Evolutionary conservation across 495 filamentous ascomycete genomes (phyloP), one percentile per base, ranked within the genome.

Genomic region (Astrothelium macrocarpum): DNA sequence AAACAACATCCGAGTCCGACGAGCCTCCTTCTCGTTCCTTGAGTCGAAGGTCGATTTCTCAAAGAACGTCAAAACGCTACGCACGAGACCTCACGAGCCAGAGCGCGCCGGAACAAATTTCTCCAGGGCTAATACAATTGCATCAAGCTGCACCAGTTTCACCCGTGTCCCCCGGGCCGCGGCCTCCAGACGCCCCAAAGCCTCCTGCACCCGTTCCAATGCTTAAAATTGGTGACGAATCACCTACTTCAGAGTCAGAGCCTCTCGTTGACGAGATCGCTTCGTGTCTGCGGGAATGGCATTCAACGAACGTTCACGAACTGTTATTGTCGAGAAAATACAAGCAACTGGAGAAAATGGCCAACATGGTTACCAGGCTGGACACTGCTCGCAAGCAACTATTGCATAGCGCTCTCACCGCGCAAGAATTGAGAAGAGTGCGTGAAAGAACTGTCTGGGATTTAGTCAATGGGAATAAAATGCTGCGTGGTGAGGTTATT

Each of bases 221-320:
- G 89, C 80, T 98, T 42, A 96, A 96, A 73, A 90, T 97, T 70
- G 95, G 95, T 28, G 94, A 98, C 67, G 94, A 98, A 78, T 95
- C 91, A 0, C 87, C 91, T 2, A 93, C 89, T 1, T 96, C 90
- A 2, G 81, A 84, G 14, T 83, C 89, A 28, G 94, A 99, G 72
- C 94, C 94, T 2, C 78, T 99, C 62, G 91, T 99, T 12, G 95
- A 97, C 73, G 94, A 99, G 72, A 97, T 97, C 71, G 91, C 92
- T 20, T 95, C 90, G 7, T 97, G 93, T 72, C 76, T 99, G 32
- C 84, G 93, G 29, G 94, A 99, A 79, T 99, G 94, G 94, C 92
- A 99, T 74, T 94, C 92, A 20, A 95, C 90, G 16, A 95, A 96
- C 71, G 81, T 98, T 49, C 95, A 97, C 74, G 92, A 96, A 74